Base-by-base conservation (phyloP, 2,329 filamentous ascomycete species). In the Talaromyces piceae region DNA sequence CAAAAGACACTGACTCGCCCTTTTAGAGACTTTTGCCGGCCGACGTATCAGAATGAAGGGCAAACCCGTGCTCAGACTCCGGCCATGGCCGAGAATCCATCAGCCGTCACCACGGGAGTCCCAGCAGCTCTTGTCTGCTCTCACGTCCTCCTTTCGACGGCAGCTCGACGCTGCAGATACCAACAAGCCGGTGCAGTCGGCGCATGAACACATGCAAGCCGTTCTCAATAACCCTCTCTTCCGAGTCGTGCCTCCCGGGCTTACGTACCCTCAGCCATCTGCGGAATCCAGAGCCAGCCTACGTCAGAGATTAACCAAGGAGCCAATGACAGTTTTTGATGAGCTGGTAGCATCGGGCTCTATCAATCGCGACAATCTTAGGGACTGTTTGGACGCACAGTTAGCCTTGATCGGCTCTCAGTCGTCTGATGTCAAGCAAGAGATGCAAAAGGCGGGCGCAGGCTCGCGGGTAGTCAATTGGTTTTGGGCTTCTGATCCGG, bases 61-160 rank as follows among this genome's bases (percentile, higher is more conserved):
- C 22, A 73, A 77, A 2, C 65, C 73, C 2, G 66, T 72, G 31
- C 68, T 74, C 39, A 66, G 69, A 39, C 71, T 78, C 55, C 75
- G 71, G 51, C 67, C 74, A 20, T 72, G 81, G 62, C 72, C 74
- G 23, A 81, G 77, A 61, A 73, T 85, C 37, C 74, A 77, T 57
- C 70, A 69, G 39, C 73, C 72, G 13, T 79, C 74, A 23, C 71
- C 75, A 4, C 74, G 74, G 52, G 79, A 86, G 59, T 81, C 78
- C 13, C 72, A 79, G 55, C 76, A 80, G 58, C 71, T 86, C 6
- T 74, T 86, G 37, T 75, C 71, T 49, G 72, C 81, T 18, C 74
- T 86, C 56, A 84, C 80, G 20, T 75, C 73, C 37, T 84, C 81
- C 11, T 86, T 86, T 63, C 75, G 80, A 57, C 72, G 75, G 46